Conservation (phyloP, 352 stramenopile species). For the Pythium sukuiense region DNA sequence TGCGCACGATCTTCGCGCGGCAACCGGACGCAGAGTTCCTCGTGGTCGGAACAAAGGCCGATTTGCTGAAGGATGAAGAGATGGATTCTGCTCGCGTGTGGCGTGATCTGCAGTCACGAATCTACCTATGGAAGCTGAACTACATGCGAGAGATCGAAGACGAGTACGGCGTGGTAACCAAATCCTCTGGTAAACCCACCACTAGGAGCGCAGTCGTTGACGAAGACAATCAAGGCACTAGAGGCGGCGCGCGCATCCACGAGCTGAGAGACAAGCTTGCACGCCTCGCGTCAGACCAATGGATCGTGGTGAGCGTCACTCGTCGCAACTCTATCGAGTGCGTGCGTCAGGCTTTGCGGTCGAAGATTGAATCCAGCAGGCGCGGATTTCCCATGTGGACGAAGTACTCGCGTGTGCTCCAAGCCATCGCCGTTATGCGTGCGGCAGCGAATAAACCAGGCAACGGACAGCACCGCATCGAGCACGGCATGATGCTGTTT, state of each 20-base stretch:
- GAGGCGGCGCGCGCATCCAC: neutral
- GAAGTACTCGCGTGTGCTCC: neutral
- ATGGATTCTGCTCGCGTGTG: neutral
- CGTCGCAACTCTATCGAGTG: neutral
- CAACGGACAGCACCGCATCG: neutral
- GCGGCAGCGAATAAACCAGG: neutral
- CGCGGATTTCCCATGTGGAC: neutral
- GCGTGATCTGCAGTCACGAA: neutral
- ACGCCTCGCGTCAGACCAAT: neutral
- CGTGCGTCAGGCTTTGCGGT: neutral
- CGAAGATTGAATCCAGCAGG: neutral
- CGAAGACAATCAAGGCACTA: neutral
- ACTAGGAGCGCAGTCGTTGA: neutral
- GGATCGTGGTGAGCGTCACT: neutral
- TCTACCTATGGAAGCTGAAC: neutral
- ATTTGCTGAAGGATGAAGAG: neutral
- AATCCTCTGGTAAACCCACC: neutral
- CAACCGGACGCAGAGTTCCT: neutral
- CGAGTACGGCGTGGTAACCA: neutral
- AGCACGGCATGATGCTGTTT: slow-evolving; percentile 2
- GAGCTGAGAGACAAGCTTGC: neutral
- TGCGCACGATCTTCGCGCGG: neutral
- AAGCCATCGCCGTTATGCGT: neutral
- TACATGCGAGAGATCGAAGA: neutral
- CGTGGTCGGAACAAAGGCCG: slow-evolving; percentile 11